A percentile compares a stretch with the other conserved stretches of the same genome.
Evolutionary conservation across 805 yeast species (phyloP).

Genomic region (Kodamaea sagamina): DNA sequence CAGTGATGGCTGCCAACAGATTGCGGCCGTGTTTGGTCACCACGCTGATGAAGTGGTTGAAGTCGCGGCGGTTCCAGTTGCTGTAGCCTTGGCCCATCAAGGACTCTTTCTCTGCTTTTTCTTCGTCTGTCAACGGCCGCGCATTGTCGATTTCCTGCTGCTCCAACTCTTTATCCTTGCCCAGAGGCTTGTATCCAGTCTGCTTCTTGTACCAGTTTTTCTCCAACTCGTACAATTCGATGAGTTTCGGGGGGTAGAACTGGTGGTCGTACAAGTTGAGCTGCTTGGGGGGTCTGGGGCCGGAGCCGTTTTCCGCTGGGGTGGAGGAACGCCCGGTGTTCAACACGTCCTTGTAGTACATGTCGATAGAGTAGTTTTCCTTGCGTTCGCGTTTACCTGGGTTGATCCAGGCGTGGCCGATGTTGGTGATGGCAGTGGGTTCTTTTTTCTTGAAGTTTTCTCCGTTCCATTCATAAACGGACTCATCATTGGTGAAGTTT

Average conservation of each 20-base stretch:
- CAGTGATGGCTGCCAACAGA: constrained; percentile 65
- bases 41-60: constrained; percentile 72
- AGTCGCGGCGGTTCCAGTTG: constrained; percentile 87
- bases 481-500: constrained; percentile 64
- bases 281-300: constrained; percentile 85
- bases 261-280: constrained; percentile 86
- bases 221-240: constrained; percentile 79
- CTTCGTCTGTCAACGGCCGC: constrained; percentile 81
- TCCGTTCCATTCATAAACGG: constrained; percentile 88
- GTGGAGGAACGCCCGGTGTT: constrained; percentile 55
- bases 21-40: constrained; percentile 82
- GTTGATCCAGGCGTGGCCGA: constrained; percentile 70
- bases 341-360: constrained; percentile 79
- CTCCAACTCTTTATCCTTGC: constrained; percentile 51
- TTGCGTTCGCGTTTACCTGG: constrained; percentile 85
- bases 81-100: constrained; percentile 66
- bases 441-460: constrained; percentile 71
- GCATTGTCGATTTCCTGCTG: constrained; percentile 76
- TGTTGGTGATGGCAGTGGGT: constrained; percentile 48
- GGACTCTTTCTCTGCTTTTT: constrained; percentile 61
- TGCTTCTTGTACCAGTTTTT: constrained; percentile 72
- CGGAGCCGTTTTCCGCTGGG: constrained; percentile 40
- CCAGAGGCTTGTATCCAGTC: constrained; percentile 66
- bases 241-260: constrained; percentile 76
- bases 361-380: constrained; percentile 84